A percentile compares a stretch with the other conserved stretches of the same genome.
Evolutionary conservation across 176 grass and related monocot genomes (phyloP).

Genomic region (Metroxylon sagu): DNA sequence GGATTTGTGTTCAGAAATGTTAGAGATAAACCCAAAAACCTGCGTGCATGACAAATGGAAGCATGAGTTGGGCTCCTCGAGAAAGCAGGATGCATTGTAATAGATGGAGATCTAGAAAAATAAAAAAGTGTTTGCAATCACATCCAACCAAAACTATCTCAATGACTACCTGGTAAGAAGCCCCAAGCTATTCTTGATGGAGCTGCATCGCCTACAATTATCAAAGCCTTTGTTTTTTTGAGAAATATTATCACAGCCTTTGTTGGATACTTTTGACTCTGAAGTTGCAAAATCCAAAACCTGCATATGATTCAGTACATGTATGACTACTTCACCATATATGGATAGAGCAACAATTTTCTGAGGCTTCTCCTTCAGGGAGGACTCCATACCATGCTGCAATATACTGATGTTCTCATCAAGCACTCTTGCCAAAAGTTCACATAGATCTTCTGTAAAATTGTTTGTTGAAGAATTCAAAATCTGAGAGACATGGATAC

Average conservation of each 20-base stretch:
- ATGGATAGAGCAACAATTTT: slow-evolving; percentile 31
- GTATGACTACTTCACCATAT: slow-evolving; percentile 44
- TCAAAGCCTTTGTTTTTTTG: not conserved
- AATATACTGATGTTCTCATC: slow-evolving; percentile 34
- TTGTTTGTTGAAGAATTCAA: slow-evolving; percentile 3
- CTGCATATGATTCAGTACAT: slow-evolving; percentile 24
- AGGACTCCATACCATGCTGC: slow-evolving; percentile 26
- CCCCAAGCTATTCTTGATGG: slow-evolving; percentile 25
- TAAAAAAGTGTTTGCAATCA: no score
- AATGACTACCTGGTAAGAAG: slow-evolving; percentile 46
- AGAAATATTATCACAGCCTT: not conserved
- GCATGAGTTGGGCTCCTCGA: not conserved
- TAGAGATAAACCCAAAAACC: slow-evolving; percentile 45
- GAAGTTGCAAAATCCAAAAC: slow-evolving; percentile 18
- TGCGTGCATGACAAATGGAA: slow-evolving; percentile 18
- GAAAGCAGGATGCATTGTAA: no score
- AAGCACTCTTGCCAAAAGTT: slow-evolving; percentile 35
- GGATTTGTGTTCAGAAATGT: slow-evolving; percentile 35
- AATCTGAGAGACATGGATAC: slow-evolving; percentile 23
- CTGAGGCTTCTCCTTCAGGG: slow-evolving; percentile 17
- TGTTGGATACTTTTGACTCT: slow-evolving; percentile 15
- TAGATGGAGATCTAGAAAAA: no score
- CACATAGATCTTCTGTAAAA: slow-evolving; percentile 34
- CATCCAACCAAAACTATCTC: slow-evolving; percentile 2
- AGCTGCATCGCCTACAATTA: slow-evolving; percentile 4